These are phyloP conservation scores for Aspergillus hortae DNA, from an alignment of 2,329 filamentous ascomycete genomes.

Conservation along the genomic window DNA sequence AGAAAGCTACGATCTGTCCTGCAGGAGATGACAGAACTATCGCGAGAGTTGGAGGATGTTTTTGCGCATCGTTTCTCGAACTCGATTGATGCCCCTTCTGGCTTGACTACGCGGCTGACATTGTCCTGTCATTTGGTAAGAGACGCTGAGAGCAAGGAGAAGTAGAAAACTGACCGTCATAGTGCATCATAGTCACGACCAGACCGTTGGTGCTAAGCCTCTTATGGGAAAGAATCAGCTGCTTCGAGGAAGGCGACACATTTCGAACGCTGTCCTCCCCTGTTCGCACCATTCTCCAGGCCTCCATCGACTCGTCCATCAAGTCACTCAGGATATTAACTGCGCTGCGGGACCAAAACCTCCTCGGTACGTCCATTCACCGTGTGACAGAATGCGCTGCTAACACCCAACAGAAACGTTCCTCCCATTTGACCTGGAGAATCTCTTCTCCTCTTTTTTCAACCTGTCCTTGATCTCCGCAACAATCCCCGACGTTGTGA, in stretches of 20 bases:
- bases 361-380: conserved; percentile 14
- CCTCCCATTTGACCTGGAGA: conserved; percentile 33
- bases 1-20: conserved; percentile 33
- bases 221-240: conserved; percentile 17
- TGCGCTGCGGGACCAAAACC: conserved; percentile 21
- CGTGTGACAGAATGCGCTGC: not conserved
- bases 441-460: conserved; percentile 32
- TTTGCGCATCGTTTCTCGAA: conserved; percentile 35
- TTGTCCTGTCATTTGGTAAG: conserved; percentile 32
- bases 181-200: conserved; percentile 27
- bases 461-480: conserved; percentile 30
- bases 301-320: conserved; percentile 21
- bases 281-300: conserved; percentile 18
- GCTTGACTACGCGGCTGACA: conserved; percentile 33
- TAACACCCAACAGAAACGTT: conserved; percentile 21
- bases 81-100: conserved; percentile 33
- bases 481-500: conserved; percentile 42
- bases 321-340: conserved; percentile 20
- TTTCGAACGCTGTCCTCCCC: conserved; percentile 17
- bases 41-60: conserved; percentile 31
- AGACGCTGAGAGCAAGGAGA: not conserved
- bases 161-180: not conserved
- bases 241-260: conserved; percentile 14
- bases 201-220: conserved; percentile 19
- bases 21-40: conserved; percentile 29